Base-by-base conservation (phyloP, 169 alveolate species). In the Plasmodium berghei region DNA sequence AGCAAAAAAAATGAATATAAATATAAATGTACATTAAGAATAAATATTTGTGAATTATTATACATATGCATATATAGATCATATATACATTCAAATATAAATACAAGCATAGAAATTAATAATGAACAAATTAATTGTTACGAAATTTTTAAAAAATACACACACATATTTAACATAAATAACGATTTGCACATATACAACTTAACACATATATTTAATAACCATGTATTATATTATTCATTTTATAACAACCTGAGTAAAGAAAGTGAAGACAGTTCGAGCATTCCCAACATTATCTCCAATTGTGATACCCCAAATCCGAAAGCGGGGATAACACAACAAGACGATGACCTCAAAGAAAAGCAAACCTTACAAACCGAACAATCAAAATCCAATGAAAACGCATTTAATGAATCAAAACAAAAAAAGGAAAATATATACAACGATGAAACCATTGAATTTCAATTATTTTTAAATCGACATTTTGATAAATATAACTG, bases 1-100 rank as follows among this genome's bases (percentile, higher is more conserved):
- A 86, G 87, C 46, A 86, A 71, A 86, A 69, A 86, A 72, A 86
- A 86, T 8, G 91, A 86, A 40, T 62, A 86, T 48, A 86, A 86
- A 86, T 86, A 86, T 72, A 86, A 86, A 18, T 72, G 72, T 46
- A 86, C 87, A 1, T 72, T 86, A 70, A 69, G 74, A 59, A 66
- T 71, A 16, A 86, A 69, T 22, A 86, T 86, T 4, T 71, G 87
- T 42, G 91, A 86, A 86, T 56, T 86, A 2, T 24, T 86, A 46
- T 86, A 64, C 58, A 86, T 86, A 49, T 71, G 87, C 48, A 71
- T 86, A 20, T 86, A 86, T 54, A 70, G 91, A 42, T 86, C 91
- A 1, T 86, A 71, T 42, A 73, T 86, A 4, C 87, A 86, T 59
- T 73, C 91, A 0, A 86, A 86, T 48, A 86, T 71, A 6, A 86